phyloP scores from a whole-genome alignment of 2,329 filamentous ascomycete genomes.

The Hortaea sp. region DNA sequence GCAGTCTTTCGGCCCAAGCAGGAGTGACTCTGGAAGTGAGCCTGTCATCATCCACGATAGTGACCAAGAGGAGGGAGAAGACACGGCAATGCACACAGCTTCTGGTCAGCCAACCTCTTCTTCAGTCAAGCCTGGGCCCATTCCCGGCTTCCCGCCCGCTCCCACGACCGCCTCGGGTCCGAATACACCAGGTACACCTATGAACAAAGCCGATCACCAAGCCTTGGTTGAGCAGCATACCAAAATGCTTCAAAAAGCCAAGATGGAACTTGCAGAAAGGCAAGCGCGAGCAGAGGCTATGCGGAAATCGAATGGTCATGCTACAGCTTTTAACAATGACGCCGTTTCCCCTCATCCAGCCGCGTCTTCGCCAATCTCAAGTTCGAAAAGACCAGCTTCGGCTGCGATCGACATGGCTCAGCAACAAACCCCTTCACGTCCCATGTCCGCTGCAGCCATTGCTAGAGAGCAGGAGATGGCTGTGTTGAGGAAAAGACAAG shows the following conservation, averaged over 20 bases:
- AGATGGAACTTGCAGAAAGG: not conserved
- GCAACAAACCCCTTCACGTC: not conserved
- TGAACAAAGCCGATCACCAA: not conserved
- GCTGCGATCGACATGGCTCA: not conserved
- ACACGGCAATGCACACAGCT: not conserved
- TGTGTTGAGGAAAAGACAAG: not conserved
- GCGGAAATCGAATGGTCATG: not conserved
- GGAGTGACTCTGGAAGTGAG: slow-evolving; percentile 39
- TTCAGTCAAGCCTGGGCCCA: not conserved
- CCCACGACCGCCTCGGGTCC: not conserved
- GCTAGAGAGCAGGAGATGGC: slow-evolving; percentile 1
- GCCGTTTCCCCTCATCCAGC: not conserved
- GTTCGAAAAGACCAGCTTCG: not conserved
- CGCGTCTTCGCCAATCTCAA: not conserved
- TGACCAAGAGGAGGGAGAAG: slow-evolving; percentile 50
- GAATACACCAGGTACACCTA: not conserved
- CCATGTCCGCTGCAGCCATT: not conserved
- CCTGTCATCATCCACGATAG: slow-evolving; percentile 76
- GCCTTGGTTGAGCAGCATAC: not conserved
- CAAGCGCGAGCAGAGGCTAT: not conserved
- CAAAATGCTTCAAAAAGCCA: slow-evolving; percentile 14
- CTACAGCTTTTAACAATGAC: not conserved
- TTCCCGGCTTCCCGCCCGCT: not conserved
- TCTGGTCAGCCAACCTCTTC: not conserved
- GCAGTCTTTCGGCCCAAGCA: slow-evolving; percentile 47